Evolutionary conservation across 495 filamentous ascomycete species (phyloP).

Genomic region (Penicillium bialowiezense): DNA sequence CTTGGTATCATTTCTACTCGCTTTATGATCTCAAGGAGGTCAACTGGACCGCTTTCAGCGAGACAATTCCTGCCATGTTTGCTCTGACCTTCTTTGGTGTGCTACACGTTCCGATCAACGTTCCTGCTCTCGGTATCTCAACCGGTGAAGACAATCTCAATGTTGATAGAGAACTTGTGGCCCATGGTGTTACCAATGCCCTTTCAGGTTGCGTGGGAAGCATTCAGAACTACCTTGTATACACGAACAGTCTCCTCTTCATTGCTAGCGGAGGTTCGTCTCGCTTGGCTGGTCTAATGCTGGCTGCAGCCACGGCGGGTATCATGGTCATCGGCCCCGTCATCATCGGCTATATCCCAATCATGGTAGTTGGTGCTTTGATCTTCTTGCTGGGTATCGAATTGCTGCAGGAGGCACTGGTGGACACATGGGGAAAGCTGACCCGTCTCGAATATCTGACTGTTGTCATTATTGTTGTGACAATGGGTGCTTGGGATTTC

Average conservation of each 20-base stretch:
- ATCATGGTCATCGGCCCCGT: conserved; percentile 81
- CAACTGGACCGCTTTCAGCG: conserved; percentile 74
- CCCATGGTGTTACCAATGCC: conserved; percentile 90
- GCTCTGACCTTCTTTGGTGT: conserved; percentile 96
- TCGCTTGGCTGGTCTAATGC: conserved; percentile 79
- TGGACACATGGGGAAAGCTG: conserved; percentile 83
- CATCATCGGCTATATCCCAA: conserved; percentile 89
- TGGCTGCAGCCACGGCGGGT: conserved; percentile 74
- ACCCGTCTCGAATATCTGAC: conserved; percentile 85
- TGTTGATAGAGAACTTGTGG: conserved; percentile 86
- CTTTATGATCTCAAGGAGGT: conserved; percentile 79
- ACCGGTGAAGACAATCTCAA: conserved; percentile 88
- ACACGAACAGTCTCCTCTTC: conserved; percentile 94
- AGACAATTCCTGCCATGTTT: conserved; percentile 91
- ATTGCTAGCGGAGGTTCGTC: conserved; percentile 86
- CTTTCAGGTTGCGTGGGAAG: conserved; percentile 82
- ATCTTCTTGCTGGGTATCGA: conserved; percentile 95
- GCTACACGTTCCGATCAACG: conserved; percentile 96
- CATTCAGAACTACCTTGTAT: conserved; percentile 88
- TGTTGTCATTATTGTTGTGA: conserved; percentile 86
- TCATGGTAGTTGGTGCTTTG: conserved; percentile 92
- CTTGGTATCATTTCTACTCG: conserved; percentile 96
- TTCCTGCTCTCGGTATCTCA: conserved; percentile 84
- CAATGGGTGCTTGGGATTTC: conserved; percentile 97
- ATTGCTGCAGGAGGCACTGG: conserved; percentile 79